These are phyloP conservation scores for Podospora tetraspora DNA, from an alignment of 495 filamentous ascomycete species.

Conservation along the genomic window DNA sequence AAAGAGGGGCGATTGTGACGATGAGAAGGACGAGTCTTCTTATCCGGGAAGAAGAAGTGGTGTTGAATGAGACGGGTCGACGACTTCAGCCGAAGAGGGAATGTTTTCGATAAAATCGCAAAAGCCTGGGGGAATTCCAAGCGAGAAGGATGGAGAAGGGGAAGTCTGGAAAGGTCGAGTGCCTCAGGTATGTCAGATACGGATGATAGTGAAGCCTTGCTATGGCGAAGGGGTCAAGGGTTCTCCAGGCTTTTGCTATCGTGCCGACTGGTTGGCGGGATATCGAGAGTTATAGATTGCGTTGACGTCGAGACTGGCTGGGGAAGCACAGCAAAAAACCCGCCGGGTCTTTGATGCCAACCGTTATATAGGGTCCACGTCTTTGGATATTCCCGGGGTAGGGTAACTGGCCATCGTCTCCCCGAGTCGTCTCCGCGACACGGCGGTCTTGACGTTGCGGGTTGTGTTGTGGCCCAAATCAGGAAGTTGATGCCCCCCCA, in stretches of 20 bases:
- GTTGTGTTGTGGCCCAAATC: slow-evolving; percentile 12
- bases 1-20: slow-evolving; percentile 14
- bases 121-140: slow-evolving; percentile 15
- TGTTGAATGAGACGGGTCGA: slow-evolving; percentile 18
- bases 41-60: slow-evolving; percentile 20
- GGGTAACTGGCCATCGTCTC: slow-evolving; percentile 14
- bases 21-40: slow-evolving; percentile 13
- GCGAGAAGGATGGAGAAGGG: slow-evolving; percentile 14
- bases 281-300: slow-evolving; percentile 20
- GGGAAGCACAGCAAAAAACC: slow-evolving; percentile 15
- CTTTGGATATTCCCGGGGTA: slow-evolving; percentile 19
- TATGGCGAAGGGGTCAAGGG: slow-evolving; percentile 28
- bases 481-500: slow-evolving; percentile 20
- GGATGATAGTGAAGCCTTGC: slow-evolving; percentile 22
- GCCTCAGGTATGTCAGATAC: neutral
- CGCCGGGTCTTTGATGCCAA: slow-evolving; percentile 17
- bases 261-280: slow-evolving; percentile 25
- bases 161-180: neutral
- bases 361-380: slow-evolving; percentile 26
- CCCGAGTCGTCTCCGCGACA: slow-evolving; percentile 14
- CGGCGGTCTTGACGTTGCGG: slow-evolving; percentile 13
- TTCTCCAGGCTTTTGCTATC: slow-evolving; percentile 21
- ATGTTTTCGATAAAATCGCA: slow-evolving; percentile 22
- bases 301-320: slow-evolving; percentile 9
- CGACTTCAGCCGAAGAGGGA: slow-evolving; percentile 27